Conservation (phyloP, 225 moss, liverwort and hornwort species). For the Asterella californica region DNA sequence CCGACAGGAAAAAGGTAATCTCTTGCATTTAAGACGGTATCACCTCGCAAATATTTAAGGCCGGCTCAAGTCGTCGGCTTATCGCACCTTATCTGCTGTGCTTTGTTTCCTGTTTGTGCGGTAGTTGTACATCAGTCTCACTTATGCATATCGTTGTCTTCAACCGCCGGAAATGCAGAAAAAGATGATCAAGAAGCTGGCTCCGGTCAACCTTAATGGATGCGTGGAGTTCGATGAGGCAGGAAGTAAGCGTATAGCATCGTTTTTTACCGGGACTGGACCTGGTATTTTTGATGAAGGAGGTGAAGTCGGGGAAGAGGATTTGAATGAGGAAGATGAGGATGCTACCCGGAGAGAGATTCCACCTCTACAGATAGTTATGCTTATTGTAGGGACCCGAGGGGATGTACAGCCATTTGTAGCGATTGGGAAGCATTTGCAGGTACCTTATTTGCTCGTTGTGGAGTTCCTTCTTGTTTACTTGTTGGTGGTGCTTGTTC, state of each 20-base stretch:
- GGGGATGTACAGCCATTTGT: constrained; percentile 98
- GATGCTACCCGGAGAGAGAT: constrained; percentile 36
- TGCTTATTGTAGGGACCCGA: constrained; percentile 96
- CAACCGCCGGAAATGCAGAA: constrained; percentile 40
- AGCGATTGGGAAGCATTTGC: constrained; percentile 88
- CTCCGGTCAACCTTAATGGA: constrained; percentile 64
- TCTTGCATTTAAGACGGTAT: not conserved
- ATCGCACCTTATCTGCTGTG: not conserved
- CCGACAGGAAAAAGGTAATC: constrained; percentile 41
- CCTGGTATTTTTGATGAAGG: constrained; percentile 56
- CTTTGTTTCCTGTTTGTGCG: not conserved
- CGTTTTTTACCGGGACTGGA: constrained; percentile 59
- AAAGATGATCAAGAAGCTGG: constrained; percentile 71
- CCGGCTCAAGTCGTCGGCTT: not conserved
- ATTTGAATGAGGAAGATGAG: constrained; percentile 29
- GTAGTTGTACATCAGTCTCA: not conserved
- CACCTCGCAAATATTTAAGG: not conserved
- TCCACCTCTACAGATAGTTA: constrained; percentile 84
- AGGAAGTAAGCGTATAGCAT: constrained; percentile 50
- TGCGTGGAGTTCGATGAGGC: constrained; percentile 74
- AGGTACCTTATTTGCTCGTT: constrained; percentile 38
- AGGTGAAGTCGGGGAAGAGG: constrained; percentile 50
- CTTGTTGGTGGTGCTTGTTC: not conserved
- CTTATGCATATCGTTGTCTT: not conserved
- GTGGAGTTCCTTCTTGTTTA: not conserved